Percentiles rank a stretch among this genome's conserved stretches.
phyloP scores from a whole-genome alignment of 306 rosid genomes.

The Geum urbanum region DNA sequence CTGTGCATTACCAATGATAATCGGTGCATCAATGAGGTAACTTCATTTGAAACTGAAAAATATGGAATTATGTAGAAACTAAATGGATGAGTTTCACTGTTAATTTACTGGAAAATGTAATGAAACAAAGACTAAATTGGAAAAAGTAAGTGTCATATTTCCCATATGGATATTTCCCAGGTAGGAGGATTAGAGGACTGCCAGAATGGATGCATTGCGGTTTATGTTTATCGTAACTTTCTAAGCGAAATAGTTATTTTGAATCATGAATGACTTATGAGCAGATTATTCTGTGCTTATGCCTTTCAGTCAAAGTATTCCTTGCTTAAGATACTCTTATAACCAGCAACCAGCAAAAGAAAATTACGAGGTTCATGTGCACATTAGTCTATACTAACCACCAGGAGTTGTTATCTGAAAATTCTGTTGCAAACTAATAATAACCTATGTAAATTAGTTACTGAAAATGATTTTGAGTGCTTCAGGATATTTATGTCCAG shows the following conservation, averaged over 20 bases:
- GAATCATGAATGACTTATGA: conserved; percentile 6
- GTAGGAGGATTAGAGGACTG: conserved; percentile 4
- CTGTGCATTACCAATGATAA: conserved; percentile 84
- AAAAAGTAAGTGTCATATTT: conserved; percentile 4
- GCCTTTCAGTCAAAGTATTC: neutral
- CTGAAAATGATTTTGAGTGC: conserved; percentile 12
- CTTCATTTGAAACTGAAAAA: neutral
- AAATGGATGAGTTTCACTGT: neutral
- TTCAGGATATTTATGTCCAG: neutral
- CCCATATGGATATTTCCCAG: neutral
- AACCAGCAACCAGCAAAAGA: neutral
- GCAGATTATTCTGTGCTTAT: neutral
- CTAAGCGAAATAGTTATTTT: neutral
- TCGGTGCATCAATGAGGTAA: conserved; percentile 78
- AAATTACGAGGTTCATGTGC: neutral
- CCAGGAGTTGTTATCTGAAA: neutral
- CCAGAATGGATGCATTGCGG: neutral
- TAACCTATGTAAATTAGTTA: neutral
- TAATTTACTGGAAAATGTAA: neutral
- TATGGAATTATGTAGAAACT: neutral
- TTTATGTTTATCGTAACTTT: neutral
- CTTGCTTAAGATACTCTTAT: neutral
- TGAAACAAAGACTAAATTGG: neutral
- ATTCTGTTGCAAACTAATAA: neutral
- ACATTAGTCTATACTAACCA: neutral